phyloP scores from a whole-genome alignment of 306 rosid genomes.

The Quercus parvula region DNA sequence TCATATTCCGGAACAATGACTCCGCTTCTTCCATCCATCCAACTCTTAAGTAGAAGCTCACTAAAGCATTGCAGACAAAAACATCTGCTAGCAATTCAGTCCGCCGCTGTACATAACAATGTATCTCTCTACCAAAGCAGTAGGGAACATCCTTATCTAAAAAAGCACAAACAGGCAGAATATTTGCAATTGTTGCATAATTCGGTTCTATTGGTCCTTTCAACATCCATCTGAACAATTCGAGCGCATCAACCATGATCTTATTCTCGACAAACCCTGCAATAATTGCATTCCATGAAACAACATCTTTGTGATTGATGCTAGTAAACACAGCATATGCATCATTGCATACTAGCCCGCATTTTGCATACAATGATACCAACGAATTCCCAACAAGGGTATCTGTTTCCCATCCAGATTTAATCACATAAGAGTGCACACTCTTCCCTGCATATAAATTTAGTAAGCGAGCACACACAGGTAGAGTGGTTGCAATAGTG shows the following conservation, averaged over 20 bases:
- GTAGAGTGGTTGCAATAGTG: slow-evolving; percentile 65
- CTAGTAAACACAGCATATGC: slow-evolving; percentile 57
- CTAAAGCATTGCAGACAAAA: slow-evolving; percentile 71
- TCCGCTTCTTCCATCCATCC: slow-evolving; percentile 60
- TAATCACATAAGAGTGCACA: slow-evolving; percentile 54
- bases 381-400: slow-evolving; percentile 72
- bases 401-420: slow-evolving; percentile 63
- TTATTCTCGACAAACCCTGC: slow-evolving; percentile 72
- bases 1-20: slow-evolving; percentile 56
- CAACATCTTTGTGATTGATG: slow-evolving; percentile 56
- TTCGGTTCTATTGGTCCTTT: slow-evolving; percentile 60
- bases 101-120: slow-evolving; percentile 55
- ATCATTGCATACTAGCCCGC: slow-evolving; percentile 46
- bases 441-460: slow-evolving; percentile 48
- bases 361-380: slow-evolving; percentile 78
- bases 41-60: slow-evolving; percentile 68
- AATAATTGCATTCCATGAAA: slow-evolving; percentile 89
- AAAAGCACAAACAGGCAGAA: slow-evolving; percentile 67
- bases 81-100: slow-evolving; percentile 50
- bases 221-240: slow-evolving; percentile 34
- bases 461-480: slow-evolving; percentile 64
- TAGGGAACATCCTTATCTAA: slow-evolving; percentile 41
- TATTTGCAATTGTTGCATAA: slow-evolving; percentile 60
- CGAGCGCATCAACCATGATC: slow-evolving; percentile 42
- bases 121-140: slow-evolving; percentile 64